These are phyloP conservation scores for Calonectria honghensis DNA, from an alignment of 2,329 filamentous ascomycete genomes.

Conservation along the genomic window DNA sequence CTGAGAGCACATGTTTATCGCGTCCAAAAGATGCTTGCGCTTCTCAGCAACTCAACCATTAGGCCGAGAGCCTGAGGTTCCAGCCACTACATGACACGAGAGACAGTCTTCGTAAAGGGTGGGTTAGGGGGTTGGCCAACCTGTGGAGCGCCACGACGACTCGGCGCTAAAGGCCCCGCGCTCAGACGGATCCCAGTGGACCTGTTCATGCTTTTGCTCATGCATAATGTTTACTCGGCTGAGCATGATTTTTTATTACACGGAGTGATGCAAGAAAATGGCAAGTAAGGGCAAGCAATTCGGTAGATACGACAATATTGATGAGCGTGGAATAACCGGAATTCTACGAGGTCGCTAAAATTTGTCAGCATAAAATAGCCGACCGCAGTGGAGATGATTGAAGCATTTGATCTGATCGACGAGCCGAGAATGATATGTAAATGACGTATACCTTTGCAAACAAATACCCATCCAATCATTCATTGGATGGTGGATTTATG, in stretches of 20 bases:
- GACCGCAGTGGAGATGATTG: too few species aligned
- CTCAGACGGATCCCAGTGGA: background rate
- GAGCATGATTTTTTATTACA: slow-evolving; percentile 5
- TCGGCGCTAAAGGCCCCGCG: background rate
- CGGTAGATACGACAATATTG: background rate
- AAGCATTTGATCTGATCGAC: background rate
- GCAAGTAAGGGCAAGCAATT: background rate
- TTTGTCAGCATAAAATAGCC: background rate
- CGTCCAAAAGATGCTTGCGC: background rate
- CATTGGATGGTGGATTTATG: background rate
- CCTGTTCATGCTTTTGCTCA: slow-evolving; percentile 1
- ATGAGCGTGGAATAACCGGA: background rate
- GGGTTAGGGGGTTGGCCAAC: background rate
- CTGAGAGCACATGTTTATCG: background rate
- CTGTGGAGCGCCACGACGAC: background rate
- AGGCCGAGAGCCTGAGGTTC: background rate
- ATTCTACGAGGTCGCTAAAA: background rate
- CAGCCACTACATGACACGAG: background rate
- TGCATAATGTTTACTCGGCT: slow-evolving; percentile 13
- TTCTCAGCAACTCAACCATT: background rate
- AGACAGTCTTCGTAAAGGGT: background rate
- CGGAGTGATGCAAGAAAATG: background rate
- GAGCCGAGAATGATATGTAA: background rate
- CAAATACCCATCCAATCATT: too few species aligned
- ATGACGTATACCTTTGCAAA: background rate